Conservation (phyloP, 345 rosid genomes). For the Hirschfeldia incana region DNA sequence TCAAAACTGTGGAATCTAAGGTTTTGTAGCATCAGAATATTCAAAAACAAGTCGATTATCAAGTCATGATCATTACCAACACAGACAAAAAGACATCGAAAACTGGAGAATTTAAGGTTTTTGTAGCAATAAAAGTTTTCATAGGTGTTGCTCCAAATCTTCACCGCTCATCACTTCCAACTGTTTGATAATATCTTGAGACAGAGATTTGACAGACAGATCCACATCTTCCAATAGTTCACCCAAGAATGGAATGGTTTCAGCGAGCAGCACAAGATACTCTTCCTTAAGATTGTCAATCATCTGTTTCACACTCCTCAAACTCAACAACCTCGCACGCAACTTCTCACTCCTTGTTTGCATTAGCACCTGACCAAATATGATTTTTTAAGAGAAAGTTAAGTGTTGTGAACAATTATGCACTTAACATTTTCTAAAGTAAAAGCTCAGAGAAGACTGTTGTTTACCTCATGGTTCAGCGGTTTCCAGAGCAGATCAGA, state of each 20-base stretch:
- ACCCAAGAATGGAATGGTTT: conserved; percentile 87
- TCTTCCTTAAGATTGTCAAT: conserved; percentile 85
- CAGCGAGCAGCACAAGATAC: conserved; percentile 71
- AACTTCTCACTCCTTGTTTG: conserved; percentile 87
- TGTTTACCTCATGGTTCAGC: conserved; percentile 81
- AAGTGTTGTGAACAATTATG: not conserved
- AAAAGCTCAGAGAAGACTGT: not conserved
- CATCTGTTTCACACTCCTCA: conserved; percentile 71
- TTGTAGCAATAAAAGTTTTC: conserved; percentile 15
- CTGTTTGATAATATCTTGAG: conserved; percentile 81
- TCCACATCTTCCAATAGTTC: conserved; percentile 88
- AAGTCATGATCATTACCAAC: too few species aligned
- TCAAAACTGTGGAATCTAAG: conserved; percentile 19
- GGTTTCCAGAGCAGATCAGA: conserved; percentile 92
- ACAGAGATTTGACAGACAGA: conserved; percentile 71
- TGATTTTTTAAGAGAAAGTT: not conserved
- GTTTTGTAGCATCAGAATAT: not conserved
- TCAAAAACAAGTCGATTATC: not conserved
- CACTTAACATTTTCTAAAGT: not conserved
- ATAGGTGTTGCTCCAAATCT: conserved; percentile 64
- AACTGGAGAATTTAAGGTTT: not conserved
- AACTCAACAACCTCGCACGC: conserved; percentile 72
- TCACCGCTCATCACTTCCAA: conserved; percentile 94
- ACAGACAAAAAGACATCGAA: too few species aligned
- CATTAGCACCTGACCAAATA: conserved; percentile 64